Base-by-base conservation (phyloP, 352 stramenopile genomes). In the Bremia lactucae region DNA sequence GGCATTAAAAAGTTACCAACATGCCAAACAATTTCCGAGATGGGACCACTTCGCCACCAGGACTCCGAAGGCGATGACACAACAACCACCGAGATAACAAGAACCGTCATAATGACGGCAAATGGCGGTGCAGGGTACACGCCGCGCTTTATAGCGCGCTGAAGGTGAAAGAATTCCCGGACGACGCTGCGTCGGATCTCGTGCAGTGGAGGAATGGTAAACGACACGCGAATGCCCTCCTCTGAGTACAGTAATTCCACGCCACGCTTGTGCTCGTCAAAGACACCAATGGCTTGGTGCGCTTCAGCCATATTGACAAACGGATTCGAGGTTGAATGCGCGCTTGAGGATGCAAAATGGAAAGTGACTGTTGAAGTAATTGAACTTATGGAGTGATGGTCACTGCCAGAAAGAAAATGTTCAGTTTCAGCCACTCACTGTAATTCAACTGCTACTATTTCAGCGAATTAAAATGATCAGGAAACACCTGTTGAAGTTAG, bases 191-290 rank as follows among this genome's bases (percentile, higher is more conserved):
- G 68, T n/a, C 78, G 77, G 11, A 93, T 53, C 43, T 83, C 68
- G 49, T 78, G 84, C 24, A 74, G 78, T 21, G 77, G 73, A 20
- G 80, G 80, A 59, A 93, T 93, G 19, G 68, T 81, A 55, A 93
- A 90, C 25, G 75, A 83, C 37, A 93, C 61, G 53, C 73, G 73
- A 37, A 93, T 79, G 36, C 78, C 80, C 40, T 93, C 58, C 46
- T 90, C 72, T 31, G 72, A 87, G 60, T 89, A 86, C 28, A 92
- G 60, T 41, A 93, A 58, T 68, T 93, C 78, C 18, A 93, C 72
- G 55, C 76, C 75, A 48, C 75, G 77, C 58, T 88, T 87, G 73
- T 90, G 77, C 55, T 87, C 80, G 24, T 82, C 77, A 46, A 90
- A 93, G 39, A 90, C 80, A 49, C 66, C 68, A 44, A 78, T 88